A percentile compares a stretch with the other conserved stretches of the same genome.
phyloP scores from a whole-genome alignment of 768 basidiomycete genomes.

The Tephrocybe sp. region DNA sequence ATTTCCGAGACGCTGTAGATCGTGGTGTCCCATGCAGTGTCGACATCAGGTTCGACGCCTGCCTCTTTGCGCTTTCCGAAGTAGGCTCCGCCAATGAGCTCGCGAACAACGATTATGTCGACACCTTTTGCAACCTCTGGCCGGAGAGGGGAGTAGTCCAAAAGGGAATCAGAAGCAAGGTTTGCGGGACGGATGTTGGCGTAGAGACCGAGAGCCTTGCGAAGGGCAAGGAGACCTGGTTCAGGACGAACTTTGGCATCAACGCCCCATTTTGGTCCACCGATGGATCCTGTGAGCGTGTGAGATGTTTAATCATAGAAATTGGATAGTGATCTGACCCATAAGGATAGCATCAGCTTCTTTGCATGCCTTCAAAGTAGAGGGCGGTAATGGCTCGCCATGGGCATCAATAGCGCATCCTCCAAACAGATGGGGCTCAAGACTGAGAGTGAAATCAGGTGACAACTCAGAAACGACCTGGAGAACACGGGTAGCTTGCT shows the following conservation, averaged over 20 bases:
- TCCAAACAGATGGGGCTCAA: slow-evolving; percentile 81
- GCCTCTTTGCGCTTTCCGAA: slow-evolving; percentile 93
- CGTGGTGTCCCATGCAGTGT: slow-evolving; percentile 90
- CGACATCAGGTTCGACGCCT: slow-evolving; percentile 56
- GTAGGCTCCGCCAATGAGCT: slow-evolving; percentile 95
- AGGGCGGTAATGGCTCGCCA: slow-evolving; percentile 81
- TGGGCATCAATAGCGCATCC: slow-evolving; percentile 88
- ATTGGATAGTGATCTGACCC: slow-evolving; percentile 48
- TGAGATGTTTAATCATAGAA: not conserved
- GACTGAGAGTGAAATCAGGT: slow-evolving; percentile 63
- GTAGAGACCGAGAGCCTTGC: slow-evolving; percentile 92
- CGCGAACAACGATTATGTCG: slow-evolving; percentile 91
- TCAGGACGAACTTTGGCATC: slow-evolving; percentile 88
- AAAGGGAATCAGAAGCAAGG: slow-evolving; percentile 88
- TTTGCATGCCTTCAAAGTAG: slow-evolving; percentile 85
- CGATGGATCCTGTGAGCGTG: slow-evolving; percentile 73
- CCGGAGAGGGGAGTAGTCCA: slow-evolving; percentile 87
- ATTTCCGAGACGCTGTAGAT: slow-evolving; percentile 91
- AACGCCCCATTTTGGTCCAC: slow-evolving; percentile 99
- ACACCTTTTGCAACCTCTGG: slow-evolving; percentile 79
- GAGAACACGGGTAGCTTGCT: slow-evolving; percentile 82
- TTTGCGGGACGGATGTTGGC: slow-evolving; percentile 98
- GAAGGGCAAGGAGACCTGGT: slow-evolving; percentile 80
- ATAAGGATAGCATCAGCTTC: slow-evolving; percentile 94
- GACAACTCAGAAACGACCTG: slow-evolving; percentile 63